Percentiles rank a stretch among this genome's conserved stretches.
Conservation (phyloP, 495 filamentous ascomycete genomes). For the Pyronema omphalodes region DNA sequence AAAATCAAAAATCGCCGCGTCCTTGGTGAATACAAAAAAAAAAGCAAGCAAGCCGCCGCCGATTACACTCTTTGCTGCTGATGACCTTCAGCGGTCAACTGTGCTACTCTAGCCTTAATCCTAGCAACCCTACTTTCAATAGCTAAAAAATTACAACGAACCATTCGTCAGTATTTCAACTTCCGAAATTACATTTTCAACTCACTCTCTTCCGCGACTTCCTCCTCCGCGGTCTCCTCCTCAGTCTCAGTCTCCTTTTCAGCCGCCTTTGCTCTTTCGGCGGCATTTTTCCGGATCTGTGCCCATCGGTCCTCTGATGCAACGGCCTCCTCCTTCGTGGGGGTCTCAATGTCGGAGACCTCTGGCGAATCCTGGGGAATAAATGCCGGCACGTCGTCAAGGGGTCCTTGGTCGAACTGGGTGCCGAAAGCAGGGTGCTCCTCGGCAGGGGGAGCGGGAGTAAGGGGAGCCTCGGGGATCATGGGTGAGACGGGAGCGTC, state of each 20-base stretch:
- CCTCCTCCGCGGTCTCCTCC: constrained; percentile 6
- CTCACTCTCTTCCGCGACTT: constrained; percentile 65
- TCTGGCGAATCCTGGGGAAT: constrained; percentile 45
- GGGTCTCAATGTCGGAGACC: constrained; percentile 8
- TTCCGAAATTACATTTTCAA: constrained; percentile 9
- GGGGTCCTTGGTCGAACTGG: constrained; percentile 76
- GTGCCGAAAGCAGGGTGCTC: constrained; percentile 29
- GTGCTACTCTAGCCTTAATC: constrained; percentile 92
- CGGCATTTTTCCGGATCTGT: constrained; percentile 85
- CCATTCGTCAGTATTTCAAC: neutral
- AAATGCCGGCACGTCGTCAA: constrained; percentile 73
- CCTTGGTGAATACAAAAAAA: too few species aligned
- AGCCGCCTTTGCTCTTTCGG: constrained; percentile 42
- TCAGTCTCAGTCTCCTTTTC: constrained; percentile 7
- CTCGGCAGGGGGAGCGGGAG: neutral
- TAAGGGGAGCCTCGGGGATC: constrained; percentile 2
- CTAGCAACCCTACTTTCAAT: constrained; percentile 92
- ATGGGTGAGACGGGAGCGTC: neutral
- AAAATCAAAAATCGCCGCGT: too few species aligned
- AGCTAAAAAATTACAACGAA: constrained; percentile 31
- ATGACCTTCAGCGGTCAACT: constrained; percentile 56
- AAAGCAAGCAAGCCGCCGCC: too few species aligned
- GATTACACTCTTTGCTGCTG: neutral
- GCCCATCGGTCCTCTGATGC: constrained; percentile 58
- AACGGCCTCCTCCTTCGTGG: neutral